Conservation (phyloP, 345 rosid species). For the Populus euphratica region DNA sequence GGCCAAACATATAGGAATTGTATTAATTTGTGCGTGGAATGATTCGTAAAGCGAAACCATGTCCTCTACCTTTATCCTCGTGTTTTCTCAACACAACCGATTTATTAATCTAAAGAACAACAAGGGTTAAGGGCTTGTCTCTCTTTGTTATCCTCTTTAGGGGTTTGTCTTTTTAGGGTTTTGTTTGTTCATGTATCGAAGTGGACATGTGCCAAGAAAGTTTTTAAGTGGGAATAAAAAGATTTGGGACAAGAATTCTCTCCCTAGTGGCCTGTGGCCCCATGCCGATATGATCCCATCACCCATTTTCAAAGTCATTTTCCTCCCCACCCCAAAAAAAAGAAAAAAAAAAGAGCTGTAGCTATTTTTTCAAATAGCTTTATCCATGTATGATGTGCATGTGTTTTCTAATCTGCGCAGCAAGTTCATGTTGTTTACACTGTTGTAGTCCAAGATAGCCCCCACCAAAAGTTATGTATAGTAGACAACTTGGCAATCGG, state of each 20-base stretch:
- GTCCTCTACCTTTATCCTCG: slow-evolving; percentile 22
- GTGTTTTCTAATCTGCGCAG: slow-evolving; percentile 10
- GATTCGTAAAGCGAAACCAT: slow-evolving; percentile 20
- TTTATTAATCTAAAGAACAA: background rate
- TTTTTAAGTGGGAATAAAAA: slow-evolving; percentile 2
- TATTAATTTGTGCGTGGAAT: slow-evolving; percentile 16
- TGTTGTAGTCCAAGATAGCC: slow-evolving; percentile 22
- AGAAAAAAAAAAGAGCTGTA: slow-evolving; percentile 1
- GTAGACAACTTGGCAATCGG: slow-evolving; percentile 8
- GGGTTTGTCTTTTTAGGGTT: slow-evolving; percentile 32
- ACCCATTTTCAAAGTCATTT: slow-evolving; percentile 12
- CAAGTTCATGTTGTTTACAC: background rate
- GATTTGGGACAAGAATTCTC: slow-evolving; percentile 41
- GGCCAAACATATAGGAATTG: background rate
- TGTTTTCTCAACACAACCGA: background rate
- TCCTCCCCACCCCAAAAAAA: background rate
- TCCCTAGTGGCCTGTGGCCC: slow-evolving; percentile 28
- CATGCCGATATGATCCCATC: slow-evolving; percentile 13
- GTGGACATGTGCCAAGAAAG: background rate
- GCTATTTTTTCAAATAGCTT: slow-evolving; percentile 26
- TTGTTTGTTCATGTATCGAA: slow-evolving; percentile 19
- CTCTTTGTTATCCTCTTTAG: background rate
- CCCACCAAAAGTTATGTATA: slow-evolving; percentile 14
- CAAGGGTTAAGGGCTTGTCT: slow-evolving; percentile 28
- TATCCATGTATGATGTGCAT: background rate